Conservation (phyloP, 75 land plant species). For the Sequoia sempervirens region DNA sequence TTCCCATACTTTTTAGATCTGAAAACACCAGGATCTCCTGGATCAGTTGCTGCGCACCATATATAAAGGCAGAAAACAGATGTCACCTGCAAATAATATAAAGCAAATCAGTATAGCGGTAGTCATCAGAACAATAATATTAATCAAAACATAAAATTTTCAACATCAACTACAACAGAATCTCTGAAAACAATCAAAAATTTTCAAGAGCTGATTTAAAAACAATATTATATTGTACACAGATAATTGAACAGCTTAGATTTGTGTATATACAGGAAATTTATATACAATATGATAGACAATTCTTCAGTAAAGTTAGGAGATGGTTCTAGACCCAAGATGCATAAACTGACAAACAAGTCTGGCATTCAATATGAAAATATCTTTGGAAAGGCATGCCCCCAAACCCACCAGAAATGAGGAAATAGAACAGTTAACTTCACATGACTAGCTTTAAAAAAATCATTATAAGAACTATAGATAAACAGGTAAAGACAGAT, state of each 20-base stretch:
- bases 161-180: background rate
- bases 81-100: constrained; percentile 42
- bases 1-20: constrained; percentile 68
- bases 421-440: background rate
- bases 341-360: background rate
- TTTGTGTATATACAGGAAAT: background rate
- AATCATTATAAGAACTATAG: background rate
- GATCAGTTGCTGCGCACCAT: constrained; percentile 88
- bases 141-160: constrained; percentile 18
- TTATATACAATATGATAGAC: background rate
- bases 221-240: background rate
- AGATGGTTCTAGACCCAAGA: background rate
- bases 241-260: background rate
- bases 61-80: constrained; percentile 56
- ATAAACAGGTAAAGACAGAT: background rate
- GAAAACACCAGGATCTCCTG: constrained; percentile 79
- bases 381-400: background rate
- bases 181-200: background rate
- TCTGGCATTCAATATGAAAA: background rate
- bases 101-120: background rate
- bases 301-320: background rate
- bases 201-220: background rate
- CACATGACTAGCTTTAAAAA: background rate
- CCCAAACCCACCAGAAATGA: background rate
- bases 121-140: constrained; percentile 5